Base-by-base conservation (phyloP, 345 rosid genomes). In the Syzygium aqueum region DNA sequence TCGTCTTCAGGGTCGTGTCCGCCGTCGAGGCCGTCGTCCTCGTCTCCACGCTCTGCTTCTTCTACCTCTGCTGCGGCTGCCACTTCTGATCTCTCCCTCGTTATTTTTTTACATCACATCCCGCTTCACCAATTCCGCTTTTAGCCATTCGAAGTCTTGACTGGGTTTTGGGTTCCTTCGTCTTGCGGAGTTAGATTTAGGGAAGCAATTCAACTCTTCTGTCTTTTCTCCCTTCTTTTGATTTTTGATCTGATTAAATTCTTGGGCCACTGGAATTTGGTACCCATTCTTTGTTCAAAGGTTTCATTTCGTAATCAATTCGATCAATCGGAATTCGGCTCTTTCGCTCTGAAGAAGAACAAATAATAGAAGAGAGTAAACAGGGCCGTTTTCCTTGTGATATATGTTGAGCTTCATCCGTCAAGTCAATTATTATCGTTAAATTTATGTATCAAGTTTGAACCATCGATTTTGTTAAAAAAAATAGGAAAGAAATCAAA, bases 61-160 rank as follows among this genome's bases (percentile, higher is more conserved):
- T 95, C 93, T 92, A 91, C 88, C 92, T 95, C 85, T 95, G 95
- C 88, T 94, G 95, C 77, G 96, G 98, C 84, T 94, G 97, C 91
- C 95, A 90, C 89, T 85, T 95, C 28, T 95, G 91, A 92, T 86
- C 46, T 19, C 12, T 23, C 17, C 40, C 40, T 52, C 86, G 2
- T 50, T 8, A 8, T 33, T 53, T 63, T 2, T 37, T n/a, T 14
- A 5, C 33, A 6, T 53, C 86, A 17, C 46, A 43, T 43, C 51
- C 17, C 23, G 3, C 27, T 17, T 33, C 40, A 21, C 57, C 46
- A 33, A 87, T 78, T 59, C 30, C 30, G 33, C 52, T 33, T 59
- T 85, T 30, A n/a, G n/a, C 51, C 27, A 27, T 4, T 50, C 19
- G 51, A 28, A 84, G 63, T 23, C n/a, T 56, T 19, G 49, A 73